Base-by-base conservation (phyloP, 2,329 filamentous ascomycete genomes). In the Ceratocystis papillata region DNA sequence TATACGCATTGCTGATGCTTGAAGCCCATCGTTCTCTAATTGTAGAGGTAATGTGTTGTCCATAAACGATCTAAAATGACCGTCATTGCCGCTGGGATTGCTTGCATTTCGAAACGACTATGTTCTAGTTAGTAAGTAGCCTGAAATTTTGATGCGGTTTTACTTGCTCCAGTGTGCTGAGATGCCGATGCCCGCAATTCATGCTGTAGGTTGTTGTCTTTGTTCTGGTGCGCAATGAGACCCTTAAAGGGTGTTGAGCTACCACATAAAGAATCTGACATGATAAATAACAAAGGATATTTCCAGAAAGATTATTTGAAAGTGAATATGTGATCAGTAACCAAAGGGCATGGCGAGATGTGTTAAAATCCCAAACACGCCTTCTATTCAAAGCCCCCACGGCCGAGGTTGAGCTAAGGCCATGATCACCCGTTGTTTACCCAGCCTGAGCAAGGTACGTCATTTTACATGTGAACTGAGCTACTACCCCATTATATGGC, bases 161-260 rank as follows among this genome's bases (percentile, higher is more conserved):
- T 20, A 48, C 62, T 44, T n/a, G 25, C 46, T 20, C n/a, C 46
- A 22, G 22, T 63, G 12, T 22, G 25, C 25, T 64, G 37, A 41
- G 28, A 57, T 57, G 62, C 22, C 22, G 50, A 20, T 41, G 37
- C 25, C 12, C 20, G 28, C 41, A 57, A 53, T 55, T 17, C 44
- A 41, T 62, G 76, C 17, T 77, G 76, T 63, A 75, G 74, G 69
- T 75, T 76, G 62, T 73, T 72, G 70, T 78, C 76, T 57, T 74
- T 74, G n/a, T 73, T 72, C 63, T 78, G 76, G 48, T 78, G 76
- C 7, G 78, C 76, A 22, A 76, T 70, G 53, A 79, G 73, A 12
- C 73, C 75, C 72, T 79, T 79, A 65, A 79, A 78, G 45, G 77
- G 76, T 62, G 75, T 76, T 1, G 73, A 73, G 44, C 76, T 77